Base-by-base conservation (phyloP, 345 rosid species). In the Populus ilicifolia region DNA sequence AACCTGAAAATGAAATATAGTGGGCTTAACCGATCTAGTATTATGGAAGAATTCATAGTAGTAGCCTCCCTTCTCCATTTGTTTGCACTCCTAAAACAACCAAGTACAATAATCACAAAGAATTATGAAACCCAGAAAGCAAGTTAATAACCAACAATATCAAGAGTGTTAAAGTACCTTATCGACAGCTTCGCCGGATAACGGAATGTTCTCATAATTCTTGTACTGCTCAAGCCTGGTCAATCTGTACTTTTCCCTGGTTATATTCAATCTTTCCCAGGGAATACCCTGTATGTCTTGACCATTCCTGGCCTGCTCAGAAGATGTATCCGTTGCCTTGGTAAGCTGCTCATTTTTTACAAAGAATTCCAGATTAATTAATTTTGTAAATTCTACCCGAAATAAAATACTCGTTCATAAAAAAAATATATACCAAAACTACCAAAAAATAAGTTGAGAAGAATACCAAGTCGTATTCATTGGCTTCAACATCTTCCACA, bases 261-360 rank as follows among this genome's bases (percentile, higher is more conserved):
- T 89, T 78, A 93, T 88, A 75, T 89, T 93, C 74, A 90, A 91
- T 67, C 96, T 88, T 21, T 93, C 97, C 99, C 99, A 93, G 2
- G 99, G 99, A 63, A 95, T 93, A 75, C 99, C 99, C 81, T 95
- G 99, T 79, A 95, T 93, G 67, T 95, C 99, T 76, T 86, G 92
- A 18, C 98, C 97, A 59, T 85, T 83, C 77, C 98, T 87, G 64
- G 98, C 98, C 78, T 93, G 87, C 70, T 89, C 97, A 75, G 99
- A 91, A 67, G 92, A 82, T 62, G 97, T 95, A 83, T 92, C 98
- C 1, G 86, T 80, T 17, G 84, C 80, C 77, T 85, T 87, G 17
- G 79, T 68, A 18, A 76, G 73, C 79, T 76, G 73, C 56, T 29
- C 69, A n/a, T 8, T 35, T 66, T 30, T 21, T 11, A 67, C 20